phyloP scores from a whole-genome alignment of 1,284 basidiomycete genomes.

The Ganoderma multipileum region DNA sequence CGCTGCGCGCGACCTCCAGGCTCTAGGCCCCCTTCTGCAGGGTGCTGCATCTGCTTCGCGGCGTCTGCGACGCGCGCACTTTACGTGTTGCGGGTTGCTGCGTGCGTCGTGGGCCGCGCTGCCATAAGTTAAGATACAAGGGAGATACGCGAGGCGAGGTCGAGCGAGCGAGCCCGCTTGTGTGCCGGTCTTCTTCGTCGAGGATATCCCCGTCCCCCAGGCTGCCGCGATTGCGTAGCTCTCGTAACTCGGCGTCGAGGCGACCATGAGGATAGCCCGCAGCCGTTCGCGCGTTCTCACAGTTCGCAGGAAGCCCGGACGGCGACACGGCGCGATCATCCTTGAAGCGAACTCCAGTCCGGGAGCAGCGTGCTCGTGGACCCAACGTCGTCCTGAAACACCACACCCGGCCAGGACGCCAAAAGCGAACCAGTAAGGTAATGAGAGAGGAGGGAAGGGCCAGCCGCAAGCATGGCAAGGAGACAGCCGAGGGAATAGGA shows the following conservation, averaged over 20 bases:
- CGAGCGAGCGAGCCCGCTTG: not conserved
- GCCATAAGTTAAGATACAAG: not conserved
- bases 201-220: not conserved
- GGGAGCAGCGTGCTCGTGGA: not conserved
- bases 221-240: not conserved
- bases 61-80: conserved; percentile 4
- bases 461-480: not conserved
- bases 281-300: conserved; percentile 20
- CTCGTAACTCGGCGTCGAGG: conserved; percentile 8
- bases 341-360: not conserved
- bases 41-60: not conserved
- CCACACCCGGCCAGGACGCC: not conserved
- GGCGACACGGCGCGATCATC: conserved; percentile 22
- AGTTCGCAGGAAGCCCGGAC: conserved; percentile 9
- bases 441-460: not conserved
- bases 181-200: not conserved
- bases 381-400: not conserved
- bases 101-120: not conserved
- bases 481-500: not conserved
- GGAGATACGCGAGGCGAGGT: not conserved
- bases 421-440: not conserved
- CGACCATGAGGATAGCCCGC: conserved; percentile 16
- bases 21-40: not conserved
- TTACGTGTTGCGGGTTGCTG: conserved; percentile 1
- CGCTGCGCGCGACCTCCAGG: not conserved